Base-by-base conservation (phyloP, 2,329 filamentous ascomycete species). In the Penicillium hordei region DNA sequence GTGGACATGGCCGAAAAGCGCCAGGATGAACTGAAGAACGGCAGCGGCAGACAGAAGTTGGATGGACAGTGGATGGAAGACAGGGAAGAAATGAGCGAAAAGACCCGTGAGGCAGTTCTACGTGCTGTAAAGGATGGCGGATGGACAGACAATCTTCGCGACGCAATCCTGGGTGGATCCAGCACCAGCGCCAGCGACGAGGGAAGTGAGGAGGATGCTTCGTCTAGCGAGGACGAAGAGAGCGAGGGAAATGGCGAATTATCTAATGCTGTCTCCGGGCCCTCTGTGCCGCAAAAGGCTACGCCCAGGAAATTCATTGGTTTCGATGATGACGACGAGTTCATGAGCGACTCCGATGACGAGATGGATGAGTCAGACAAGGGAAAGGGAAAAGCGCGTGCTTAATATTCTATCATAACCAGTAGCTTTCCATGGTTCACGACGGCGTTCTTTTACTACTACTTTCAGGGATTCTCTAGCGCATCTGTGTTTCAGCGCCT, bases 31-130 rank as follows among this genome's bases (percentile, higher is more conserved):
- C 85, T 97, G 51, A 88, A 85, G 74, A 86, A 87, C 59, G 91
- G 90, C 81, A 83, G 63, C 83, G 87, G 53, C 83, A 88, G 73
- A 76, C 80, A 79, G 19, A 79, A 83, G 60, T 65, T 97, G 40
- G 91, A 97, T 69, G 91, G 91, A 0, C 89, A 93, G 71, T 99
- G 93, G 92, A 87, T 97, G 40, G 94, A 99, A 72, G 89, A 91
- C 64, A 96, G 95, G 75, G 93, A 97, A 67, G 92, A 96, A 71
- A 89, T 89, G 27, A 88, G 86, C 64, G 91, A 95, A 77, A 89
- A 89, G 74, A 93, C 92, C 0, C 83, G 89, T 4, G 90, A 93
- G 70, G 88, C 89, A 17, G 88, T 91, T 6, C 75, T 92, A 49
- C 83, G 89, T 17, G 87, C 90, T 0, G 81, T 93, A 61, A 88